A percentile compares a stretch with the other conserved stretches of the same genome.
Conservation (phyloP, 2,329 filamentous ascomycete species). For the Tympanopsis confertula region DNA sequence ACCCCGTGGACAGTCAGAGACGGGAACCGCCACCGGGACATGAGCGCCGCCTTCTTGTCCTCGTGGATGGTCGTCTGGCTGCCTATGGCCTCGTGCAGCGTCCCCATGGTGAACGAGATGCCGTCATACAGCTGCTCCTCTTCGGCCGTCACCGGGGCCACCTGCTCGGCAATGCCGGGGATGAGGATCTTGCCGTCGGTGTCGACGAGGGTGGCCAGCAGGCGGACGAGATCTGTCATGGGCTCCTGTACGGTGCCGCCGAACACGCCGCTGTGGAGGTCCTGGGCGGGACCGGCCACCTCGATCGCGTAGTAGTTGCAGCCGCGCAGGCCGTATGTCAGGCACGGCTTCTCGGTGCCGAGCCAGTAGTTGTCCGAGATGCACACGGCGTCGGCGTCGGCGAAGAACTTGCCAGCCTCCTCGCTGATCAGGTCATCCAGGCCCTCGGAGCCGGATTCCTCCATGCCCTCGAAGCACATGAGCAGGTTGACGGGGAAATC, state of each 20-base stretch:
- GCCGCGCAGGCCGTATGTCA: conserved; percentile 92
- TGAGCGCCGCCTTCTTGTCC: conserved; percentile 83
- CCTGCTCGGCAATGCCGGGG: conserved; percentile 81
- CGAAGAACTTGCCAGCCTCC: conserved; percentile 90
- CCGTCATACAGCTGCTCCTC: conserved; percentile 79
- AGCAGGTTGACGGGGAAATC: conserved; percentile 95
- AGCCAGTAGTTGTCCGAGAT: conserved; percentile 99
- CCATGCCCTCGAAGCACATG: conserved; percentile 99
- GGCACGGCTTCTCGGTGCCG: conserved; percentile 92
- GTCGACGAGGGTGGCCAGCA: conserved; percentile 78
- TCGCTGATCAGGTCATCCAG: conserved; percentile 86
- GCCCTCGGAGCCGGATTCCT: conserved; percentile 95
- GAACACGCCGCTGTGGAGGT: conserved; percentile 94
- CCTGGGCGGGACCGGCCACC: conserved; percentile 79
- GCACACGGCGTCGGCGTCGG: conserved; percentile 88
- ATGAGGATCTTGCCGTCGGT: conserved; percentile 89
- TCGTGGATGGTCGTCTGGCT: conserved; percentile 77
- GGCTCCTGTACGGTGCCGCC: conserved; percentile 93
- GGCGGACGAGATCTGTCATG: conserved; percentile 85
- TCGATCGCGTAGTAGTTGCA: conserved; percentile 96
- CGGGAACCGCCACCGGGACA: conserved; percentile 92
- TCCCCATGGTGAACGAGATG: conserved; percentile 94
- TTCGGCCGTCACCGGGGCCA: conserved; percentile 75
- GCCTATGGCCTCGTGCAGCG: conserved; percentile 81
- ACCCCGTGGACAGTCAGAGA: conserved; percentile 89